Conservation (phyloP, 202 grass and related monocot genomes). For the Saccharum hybrid region DNA sequence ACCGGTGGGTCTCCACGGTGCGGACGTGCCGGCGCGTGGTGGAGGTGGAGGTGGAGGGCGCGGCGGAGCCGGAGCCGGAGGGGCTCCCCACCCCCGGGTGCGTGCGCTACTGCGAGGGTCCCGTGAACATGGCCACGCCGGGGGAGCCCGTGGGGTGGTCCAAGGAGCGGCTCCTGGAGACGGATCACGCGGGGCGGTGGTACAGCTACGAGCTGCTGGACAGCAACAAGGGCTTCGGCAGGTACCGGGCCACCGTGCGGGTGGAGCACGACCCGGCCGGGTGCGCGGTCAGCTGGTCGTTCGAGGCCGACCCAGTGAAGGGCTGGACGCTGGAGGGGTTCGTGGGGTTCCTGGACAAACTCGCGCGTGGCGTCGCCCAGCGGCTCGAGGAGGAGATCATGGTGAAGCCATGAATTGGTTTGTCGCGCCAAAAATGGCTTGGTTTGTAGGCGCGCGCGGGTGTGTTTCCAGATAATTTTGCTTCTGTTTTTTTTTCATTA, state of each 20-base stretch:
- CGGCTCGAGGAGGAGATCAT: conserved; percentile 59
- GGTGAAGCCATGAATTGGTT: background rate
- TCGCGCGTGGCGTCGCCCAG: conserved; percentile 59
- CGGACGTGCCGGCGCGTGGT: conserved; percentile 50
- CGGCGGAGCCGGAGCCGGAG: background rate
- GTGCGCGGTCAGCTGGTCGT: conserved; percentile 74
- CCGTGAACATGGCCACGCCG: conserved; percentile 53
- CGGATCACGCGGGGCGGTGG: conserved; percentile 45
- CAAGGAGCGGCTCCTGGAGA: conserved; percentile 64
- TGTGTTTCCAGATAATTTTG: no score
- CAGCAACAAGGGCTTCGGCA: conserved; percentile 79
- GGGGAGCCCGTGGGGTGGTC: conserved; percentile 58
- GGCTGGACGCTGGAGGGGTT: conserved; percentile 64
- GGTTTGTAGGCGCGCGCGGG: no score
- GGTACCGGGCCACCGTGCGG: conserved; percentile 60
- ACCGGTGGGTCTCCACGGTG: conserved; percentile 64
- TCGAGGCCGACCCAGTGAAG: conserved; percentile 61
- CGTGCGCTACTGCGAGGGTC: conserved; percentile 71
- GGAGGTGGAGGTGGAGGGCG: conserved; percentile 42
- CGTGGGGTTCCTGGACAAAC: conserved; percentile 54
- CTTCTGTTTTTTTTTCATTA: no score
- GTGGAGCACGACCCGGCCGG: conserved; percentile 52
- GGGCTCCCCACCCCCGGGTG: conserved; percentile 43
- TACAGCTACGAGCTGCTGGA: conserved; percentile 80
- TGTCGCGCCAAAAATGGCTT: background rate